Conservation (phyloP, 768 basidiomycete species). For the Naematelia aurantialba region DNA sequence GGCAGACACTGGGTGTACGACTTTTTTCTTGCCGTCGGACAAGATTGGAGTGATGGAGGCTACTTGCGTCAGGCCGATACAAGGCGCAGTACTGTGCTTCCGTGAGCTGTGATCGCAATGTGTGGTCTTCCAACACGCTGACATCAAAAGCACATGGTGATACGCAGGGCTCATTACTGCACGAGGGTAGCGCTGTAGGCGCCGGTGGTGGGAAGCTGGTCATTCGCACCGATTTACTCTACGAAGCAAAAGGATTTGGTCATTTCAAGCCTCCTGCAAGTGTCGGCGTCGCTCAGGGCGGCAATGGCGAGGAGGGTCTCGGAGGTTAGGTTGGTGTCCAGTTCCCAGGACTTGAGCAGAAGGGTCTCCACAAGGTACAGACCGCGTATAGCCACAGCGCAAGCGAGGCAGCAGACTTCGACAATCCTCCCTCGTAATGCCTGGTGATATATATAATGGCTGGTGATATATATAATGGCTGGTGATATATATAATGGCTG, state of each 20-base stretch:
- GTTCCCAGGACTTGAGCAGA: too few relatives aligned
- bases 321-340: too few relatives aligned
- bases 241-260: conserved; percentile 48
- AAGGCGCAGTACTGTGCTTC: conserved; percentile 58
- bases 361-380: too few relatives aligned
- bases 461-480: too few relatives aligned
- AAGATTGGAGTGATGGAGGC: conserved; percentile 55
- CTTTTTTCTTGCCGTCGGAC: conserved; percentile 58
- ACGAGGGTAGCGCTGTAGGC: conserved; percentile 50
- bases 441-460: too few relatives aligned
- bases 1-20: conserved; percentile 54
- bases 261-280: conserved; percentile 44
- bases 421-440: too few relatives aligned
- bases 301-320: conserved; percentile 38
- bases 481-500: too few relatives aligned
- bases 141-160: conserved; percentile 45
- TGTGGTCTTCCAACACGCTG: conserved; percentile 1
- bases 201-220: conserved; percentile 48
- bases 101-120: conserved; percentile 47
- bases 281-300: conserved; percentile 35
- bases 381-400: too few relatives aligned
- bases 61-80: conserved; percentile 55
- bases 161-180: conserved; percentile 47
- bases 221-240: conserved; percentile 50
- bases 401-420: too few relatives aligned